These are phyloP conservation scores for Petunia secreta DNA, from an alignment of 257 asterid species.

Conservation along the genomic window DNA sequence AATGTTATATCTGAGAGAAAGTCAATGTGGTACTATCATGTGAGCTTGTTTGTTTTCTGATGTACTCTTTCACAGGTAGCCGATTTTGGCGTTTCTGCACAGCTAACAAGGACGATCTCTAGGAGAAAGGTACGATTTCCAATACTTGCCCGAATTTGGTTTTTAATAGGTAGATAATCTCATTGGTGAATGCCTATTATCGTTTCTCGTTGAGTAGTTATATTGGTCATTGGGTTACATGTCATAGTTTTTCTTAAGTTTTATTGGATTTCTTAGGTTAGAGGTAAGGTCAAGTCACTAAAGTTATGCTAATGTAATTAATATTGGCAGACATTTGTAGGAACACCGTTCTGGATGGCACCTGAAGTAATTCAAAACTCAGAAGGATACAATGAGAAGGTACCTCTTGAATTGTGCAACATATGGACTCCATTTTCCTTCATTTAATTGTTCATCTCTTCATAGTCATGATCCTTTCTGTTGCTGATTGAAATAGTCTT, in stretches of 20 bases:
- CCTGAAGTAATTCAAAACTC: conserved; percentile 99
- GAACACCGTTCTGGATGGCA: conserved; percentile 99
- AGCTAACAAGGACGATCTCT: conserved; percentile 91
- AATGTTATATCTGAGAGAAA: conserved; percentile 20
- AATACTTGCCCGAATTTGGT: not conserved
- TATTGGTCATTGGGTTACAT: conserved; percentile 14
- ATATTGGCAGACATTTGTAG: conserved; percentile 93
- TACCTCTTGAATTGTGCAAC: conserved; percentile 34
- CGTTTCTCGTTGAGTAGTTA: conserved; percentile 8
- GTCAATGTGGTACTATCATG: conserved; percentile 19
- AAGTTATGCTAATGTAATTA: conserved; percentile 54
- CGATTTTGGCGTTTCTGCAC: conserved; percentile 99
- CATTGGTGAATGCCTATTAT: not conserved
- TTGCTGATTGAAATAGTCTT: conserved; percentile 18
- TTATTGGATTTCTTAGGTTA: not conserved
- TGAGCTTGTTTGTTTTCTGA: conserved; percentile 8
- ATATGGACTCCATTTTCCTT: conserved; percentile 1
- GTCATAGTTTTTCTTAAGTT: conserved; percentile 16
- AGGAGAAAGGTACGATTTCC: conserved; percentile 77
- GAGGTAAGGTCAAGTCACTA: conserved; percentile 7
- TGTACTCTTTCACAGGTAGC: conserved; percentile 65
- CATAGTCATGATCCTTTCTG: conserved; percentile 11
- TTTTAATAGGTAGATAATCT: not conserved
- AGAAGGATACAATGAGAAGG: conserved; percentile 99
- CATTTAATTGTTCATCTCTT: not conserved